Base-by-base conservation (phyloP, 225 moss, liverwort and hornwort species). In the Lunularia cruciata region DNA sequence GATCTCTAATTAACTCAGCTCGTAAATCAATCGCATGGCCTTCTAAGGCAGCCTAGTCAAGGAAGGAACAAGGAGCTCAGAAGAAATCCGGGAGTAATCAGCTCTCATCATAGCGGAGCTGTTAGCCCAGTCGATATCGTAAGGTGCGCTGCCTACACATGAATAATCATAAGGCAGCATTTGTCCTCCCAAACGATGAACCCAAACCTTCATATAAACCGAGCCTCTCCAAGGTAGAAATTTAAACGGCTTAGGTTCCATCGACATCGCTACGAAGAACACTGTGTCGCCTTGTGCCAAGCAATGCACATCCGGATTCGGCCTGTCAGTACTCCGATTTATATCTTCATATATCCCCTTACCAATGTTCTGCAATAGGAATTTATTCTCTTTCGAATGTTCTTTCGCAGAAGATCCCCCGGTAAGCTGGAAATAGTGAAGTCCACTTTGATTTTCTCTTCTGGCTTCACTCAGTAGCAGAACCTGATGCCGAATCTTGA, bases 71-170 rank as follows among this genome's bases (percentile, higher is more conserved):
- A 60, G n/a, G 4, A 60, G 8, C 20, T 35, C 20, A 18, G 36
- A 35, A 19, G 36, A 4, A 16, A 35, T 7, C 5, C 59, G 34
- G 37, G 59, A 60, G 34, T 35, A 37, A n/a, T 60, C 59, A 6
- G 59, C 35, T n/a, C 59, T 37, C 59, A 60, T 35, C 59, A 60
- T 36, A 7, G n/a, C 20, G 36, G 31, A 60, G 34, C 59, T 60
- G 59, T 22, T 19, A 37, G 34, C 36, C 59, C 59, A 60, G 34
- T 60, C 12, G 20, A 60, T 37, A 60, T 60, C 8, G 6, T 60
- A 34, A n/a, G 59, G 2, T 60, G 19, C 37, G 6, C 6, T 35
- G 5, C 59, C 59, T 7, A 60, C 23, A 34, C 36, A 35, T 0
- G 59, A 60, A 43, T 16, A 60, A 8, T 35, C 34, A 37, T 34